phyloP scores from a whole-genome alignment of 441 rosid species.

The Populus hybrid region DNA sequence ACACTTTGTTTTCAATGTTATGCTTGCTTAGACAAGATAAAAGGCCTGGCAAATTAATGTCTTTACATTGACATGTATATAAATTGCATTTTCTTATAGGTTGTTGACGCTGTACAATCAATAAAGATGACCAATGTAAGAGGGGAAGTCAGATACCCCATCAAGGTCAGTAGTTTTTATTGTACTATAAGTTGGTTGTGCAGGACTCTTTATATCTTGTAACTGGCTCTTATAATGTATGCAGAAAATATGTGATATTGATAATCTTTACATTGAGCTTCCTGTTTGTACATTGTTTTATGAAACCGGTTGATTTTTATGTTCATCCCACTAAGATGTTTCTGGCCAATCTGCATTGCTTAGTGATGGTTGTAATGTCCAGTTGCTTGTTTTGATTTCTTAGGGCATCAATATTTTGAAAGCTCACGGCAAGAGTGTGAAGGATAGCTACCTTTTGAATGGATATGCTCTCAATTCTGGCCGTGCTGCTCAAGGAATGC shows the following conservation, averaged over 20 bases:
- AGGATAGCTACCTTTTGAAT: constrained; percentile 83
- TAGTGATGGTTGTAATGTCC: constrained; percentile 7
- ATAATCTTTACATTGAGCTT: background rate
- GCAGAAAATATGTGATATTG: background rate
- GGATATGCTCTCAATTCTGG: constrained; percentile 95
- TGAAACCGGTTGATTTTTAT: background rate
- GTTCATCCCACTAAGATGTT: background rate
- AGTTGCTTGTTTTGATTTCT: constrained; percentile 18
- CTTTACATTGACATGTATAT: background rate
- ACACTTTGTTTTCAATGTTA: background rate
- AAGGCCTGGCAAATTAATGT: background rate
- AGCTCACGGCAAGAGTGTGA: constrained; percentile 96
- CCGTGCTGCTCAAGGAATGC: constrained; percentile 99
- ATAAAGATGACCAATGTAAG: constrained; percentile 88
- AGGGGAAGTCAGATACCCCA: constrained; percentile 92
- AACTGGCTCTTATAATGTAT: background rate
- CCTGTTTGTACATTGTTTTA: background rate
- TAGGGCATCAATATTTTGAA: constrained; percentile 89
- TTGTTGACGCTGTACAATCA: constrained; percentile 81
- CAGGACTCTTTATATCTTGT: background rate
- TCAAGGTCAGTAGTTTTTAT: constrained; percentile 61
- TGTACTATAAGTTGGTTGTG: background rate
- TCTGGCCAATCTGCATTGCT: constrained; percentile 1
- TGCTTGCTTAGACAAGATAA: background rate
- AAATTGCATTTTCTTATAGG: constrained; percentile 35